Base-by-base conservation (phyloP, 1,284 basidiomycete species). In the Leccinum glutinopallens region DNA sequence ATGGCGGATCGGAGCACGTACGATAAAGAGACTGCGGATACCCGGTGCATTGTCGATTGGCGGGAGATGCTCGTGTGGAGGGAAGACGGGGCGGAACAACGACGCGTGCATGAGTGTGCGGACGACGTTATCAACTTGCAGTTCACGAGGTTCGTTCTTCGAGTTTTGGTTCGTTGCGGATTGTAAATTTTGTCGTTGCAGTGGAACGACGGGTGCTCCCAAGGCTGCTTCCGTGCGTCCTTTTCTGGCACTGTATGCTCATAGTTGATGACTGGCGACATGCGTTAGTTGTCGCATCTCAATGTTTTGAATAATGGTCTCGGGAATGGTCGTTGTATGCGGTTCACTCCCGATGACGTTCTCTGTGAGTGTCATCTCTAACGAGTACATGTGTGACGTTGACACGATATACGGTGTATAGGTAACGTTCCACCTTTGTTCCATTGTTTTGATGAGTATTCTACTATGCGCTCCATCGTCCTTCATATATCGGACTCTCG, bases 371-470 rank as follows among this genome's bases (percentile, higher is more conserved):
- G 22, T 22, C 10, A 7, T 51, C 22, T 46, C n/a, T 46, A 6
- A 29, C 12, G 39, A n/a, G 25, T 25, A 35, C 9, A 32, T 51
- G 17, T 37, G 17, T 37, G 13, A 56, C 5, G 51, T 22, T 62
- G 57, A 70, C 29, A 43, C 37, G 59, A 60, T 29, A 19, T 33
- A 25, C 49, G 6, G 10, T 66, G 46, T 46, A 9, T 59, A 91
- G 89, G 89, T 80, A 93, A 93, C 68, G 87, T 87, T 1, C 91
- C 92, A 2, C 91, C 91, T 1, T 76, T 93, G 0, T 93, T 93
- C 74, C 91, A 94, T 73, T 94, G 92, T 72, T 94, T 94, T 84
- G 92, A 92, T 92, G 77, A 89, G 91, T 90, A 43, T 61, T 54
- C 62, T 8, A 29, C 61, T 10, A 29, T 63, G 19, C 53, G 25